Percentiles rank a stretch among this genome's conserved stretches.
These are phyloP conservation scores for Tulasnella sp. DNA, from an alignment of 768 basidiomycete species.

Conservation along the genomic window DNA sequence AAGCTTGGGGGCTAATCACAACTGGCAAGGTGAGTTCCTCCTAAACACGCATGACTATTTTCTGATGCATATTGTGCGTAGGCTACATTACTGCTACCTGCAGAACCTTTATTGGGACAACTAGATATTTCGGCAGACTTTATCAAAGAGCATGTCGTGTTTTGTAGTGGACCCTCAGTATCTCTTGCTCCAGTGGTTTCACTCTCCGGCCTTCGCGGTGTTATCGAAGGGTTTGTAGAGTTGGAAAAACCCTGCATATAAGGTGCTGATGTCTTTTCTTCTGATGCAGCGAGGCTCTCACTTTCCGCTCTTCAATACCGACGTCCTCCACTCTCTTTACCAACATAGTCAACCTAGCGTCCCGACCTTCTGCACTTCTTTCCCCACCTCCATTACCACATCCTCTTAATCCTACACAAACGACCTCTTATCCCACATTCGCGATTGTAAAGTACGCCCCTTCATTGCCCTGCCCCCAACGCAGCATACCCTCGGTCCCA, in stretches of 20 bases:
- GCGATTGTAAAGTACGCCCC: conserved; percentile 33
- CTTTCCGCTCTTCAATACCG: conserved; percentile 35
- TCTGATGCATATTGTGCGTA: conserved; percentile 24
- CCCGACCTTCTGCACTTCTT: conserved; percentile 30
- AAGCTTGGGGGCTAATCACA: conserved; percentile 53
- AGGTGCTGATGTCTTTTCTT: too few species aligned
- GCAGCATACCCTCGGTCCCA: conserved; percentile 11
- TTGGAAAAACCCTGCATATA: not conserved
- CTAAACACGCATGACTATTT: too few species aligned
- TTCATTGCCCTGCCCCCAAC: conserved; percentile 28
- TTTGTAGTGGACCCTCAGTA: conserved; percentile 43
- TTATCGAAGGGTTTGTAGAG: conserved; percentile 43
- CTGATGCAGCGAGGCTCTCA: conserved; percentile 28
- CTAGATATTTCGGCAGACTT: conserved; percentile 59
- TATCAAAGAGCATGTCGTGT: conserved; percentile 69
- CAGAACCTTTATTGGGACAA: conserved; percentile 42
- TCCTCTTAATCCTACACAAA: conserved; percentile 23
- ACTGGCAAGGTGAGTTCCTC: conserved; percentile 45
- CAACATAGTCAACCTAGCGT: conserved; percentile 29
- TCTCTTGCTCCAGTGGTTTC: conserved; percentile 49
- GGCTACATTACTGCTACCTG: conserved; percentile 73
- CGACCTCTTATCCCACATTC: conserved; percentile 39
- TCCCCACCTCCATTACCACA: conserved; percentile 46
- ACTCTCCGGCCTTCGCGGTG: conserved; percentile 73
- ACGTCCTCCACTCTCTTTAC: conserved; percentile 34